These are phyloP conservation scores for Spinacia oleracea DNA, from an alignment of 179 eudicot species.

Conservation along the genomic window DNA sequence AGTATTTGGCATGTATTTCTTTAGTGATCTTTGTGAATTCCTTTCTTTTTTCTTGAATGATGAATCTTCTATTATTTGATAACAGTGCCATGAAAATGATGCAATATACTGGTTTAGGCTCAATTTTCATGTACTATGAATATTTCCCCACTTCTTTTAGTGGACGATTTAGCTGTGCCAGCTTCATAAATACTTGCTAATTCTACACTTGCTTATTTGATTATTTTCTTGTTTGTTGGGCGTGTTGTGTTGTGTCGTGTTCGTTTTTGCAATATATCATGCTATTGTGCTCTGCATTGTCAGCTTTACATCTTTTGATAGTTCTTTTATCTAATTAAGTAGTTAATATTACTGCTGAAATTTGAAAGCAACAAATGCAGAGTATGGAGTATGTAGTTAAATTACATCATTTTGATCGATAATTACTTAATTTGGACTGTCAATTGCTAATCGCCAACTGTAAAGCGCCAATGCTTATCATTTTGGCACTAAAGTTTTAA, in stretches of 20 bases:
- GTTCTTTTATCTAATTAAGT: not conserved
- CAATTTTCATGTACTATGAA: too few species aligned
- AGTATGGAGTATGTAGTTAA: slow-evolving; percentile 10
- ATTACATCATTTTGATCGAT: slow-evolving; percentile 7
- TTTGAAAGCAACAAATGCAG: slow-evolving; percentile 10
- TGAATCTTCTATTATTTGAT: too few species aligned
- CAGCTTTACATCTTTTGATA: slow-evolving; percentile 15
- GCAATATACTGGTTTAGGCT: too few species aligned
- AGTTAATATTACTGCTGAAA: slow-evolving; percentile 4
- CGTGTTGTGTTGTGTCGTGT: not conserved
- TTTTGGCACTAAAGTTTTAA: not conserved
- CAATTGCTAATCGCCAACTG: slow-evolving; percentile 1
- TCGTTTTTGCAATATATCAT: not conserved
- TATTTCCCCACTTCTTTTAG: too few species aligned
- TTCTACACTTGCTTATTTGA: slow-evolving; percentile 9
- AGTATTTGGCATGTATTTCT: too few species aligned
- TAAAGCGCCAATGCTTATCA: not conserved
- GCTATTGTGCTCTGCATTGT: slow-evolving; percentile 9
- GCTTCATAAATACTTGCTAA: too few species aligned
- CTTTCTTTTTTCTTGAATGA: too few species aligned
- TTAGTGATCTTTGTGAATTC: too few species aligned
- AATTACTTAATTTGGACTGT: not conserved
- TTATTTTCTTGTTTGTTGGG: slow-evolving; percentile 20
- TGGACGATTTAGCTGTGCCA: too few species aligned
- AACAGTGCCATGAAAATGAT: too few species aligned